phyloP scores from a whole-genome alignment of 345 rosid genomes.

The Mangifera indica region DNA sequence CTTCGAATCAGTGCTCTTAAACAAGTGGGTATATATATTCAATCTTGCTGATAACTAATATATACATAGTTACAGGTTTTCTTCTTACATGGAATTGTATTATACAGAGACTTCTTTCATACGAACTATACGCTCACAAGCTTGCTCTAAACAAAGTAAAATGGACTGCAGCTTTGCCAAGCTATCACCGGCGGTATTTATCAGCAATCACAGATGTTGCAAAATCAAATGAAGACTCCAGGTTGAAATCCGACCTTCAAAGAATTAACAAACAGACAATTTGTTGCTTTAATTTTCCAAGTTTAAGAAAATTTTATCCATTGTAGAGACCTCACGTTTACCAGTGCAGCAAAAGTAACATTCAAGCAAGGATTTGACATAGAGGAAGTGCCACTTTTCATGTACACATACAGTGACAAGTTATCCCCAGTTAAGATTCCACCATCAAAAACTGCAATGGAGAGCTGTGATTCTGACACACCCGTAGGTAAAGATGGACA shows the following conservation, averaged over 20 bases:
- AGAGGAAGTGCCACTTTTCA: slow-evolving; percentile 40
- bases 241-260: slow-evolving; percentile 21
- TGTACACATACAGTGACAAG: slow-evolving; percentile 27
- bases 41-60: too few species aligned
- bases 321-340: slow-evolving; percentile 31
- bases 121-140: slow-evolving; percentile 40
- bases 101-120: slow-evolving; percentile 47
- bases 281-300: neutral
- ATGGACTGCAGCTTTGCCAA: slow-evolving; percentile 46
- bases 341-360: slow-evolving; percentile 4
- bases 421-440: slow-evolving; percentile 16
- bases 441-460: neutral
- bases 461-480: slow-evolving; percentile 5
- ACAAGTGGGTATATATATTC: slow-evolving; percentile 41
- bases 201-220: slow-evolving; percentile 23
- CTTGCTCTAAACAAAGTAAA: slow-evolving; percentile 40
- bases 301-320: neutral
- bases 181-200: slow-evolving; percentile 46
- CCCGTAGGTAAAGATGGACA: slow-evolving; percentile 22
- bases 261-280: neutral
- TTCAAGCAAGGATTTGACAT: slow-evolving; percentile 17
- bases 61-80: neutral
- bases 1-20: slow-evolving; percentile 49
- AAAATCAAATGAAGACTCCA: slow-evolving; percentile 23
- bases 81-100: neutral